Evolutionary conservation across 2,329 filamentous ascomycete genomes (phyloP), one percentile per base, ranked within the genome.

Genomic region (Colletotrichum eleusines): DNA sequence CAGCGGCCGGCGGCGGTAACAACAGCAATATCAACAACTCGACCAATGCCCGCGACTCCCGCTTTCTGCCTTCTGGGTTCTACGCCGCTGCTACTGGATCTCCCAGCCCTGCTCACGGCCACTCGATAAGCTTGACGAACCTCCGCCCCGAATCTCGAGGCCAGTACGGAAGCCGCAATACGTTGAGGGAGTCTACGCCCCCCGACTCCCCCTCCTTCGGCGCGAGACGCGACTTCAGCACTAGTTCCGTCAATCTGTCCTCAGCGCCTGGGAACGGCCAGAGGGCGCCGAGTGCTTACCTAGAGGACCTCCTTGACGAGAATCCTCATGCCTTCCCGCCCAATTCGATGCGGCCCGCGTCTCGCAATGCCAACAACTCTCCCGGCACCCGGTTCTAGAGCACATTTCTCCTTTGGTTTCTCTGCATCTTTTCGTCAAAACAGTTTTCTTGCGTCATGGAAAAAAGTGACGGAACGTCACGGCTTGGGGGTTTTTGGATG

Each of bases 41-140:
- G 28, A n/a, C 54, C 58, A 71, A 46, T 31, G 60, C 63, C 64
- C 91, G 95, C 63, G 89, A 88, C 70, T 97, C 94, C 1, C 85
- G 86, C n/a, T 97, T 95, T 78, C 86, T 98, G 26, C 95, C 95
- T 20, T 92, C 95, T 3, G 95, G 95, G 1, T 98, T 97, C 83
- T 98, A 98, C 78, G 91, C 94, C 40, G 88, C 93, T 6, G 88
- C 91, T 28, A 86, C 85, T 40, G 86, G 86, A 14, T 84, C 87
- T 53, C 80, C 79, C 78, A 66, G 84, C 80, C 53, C 64, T 16
- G 81, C 82, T 63, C 83, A 86, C 66, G 82, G 80, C 54, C 85
- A 86, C 72, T 86, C 87, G 18, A 90, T 91, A 74, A 89, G 86
- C 73, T 78, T 92, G 78, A 86, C 88, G 31, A 91, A 89, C 74